Evolutionary conservation across 805 yeast genomes (phyloP).

Genomic region (Cyberlindnera xylosilytica): DNA sequence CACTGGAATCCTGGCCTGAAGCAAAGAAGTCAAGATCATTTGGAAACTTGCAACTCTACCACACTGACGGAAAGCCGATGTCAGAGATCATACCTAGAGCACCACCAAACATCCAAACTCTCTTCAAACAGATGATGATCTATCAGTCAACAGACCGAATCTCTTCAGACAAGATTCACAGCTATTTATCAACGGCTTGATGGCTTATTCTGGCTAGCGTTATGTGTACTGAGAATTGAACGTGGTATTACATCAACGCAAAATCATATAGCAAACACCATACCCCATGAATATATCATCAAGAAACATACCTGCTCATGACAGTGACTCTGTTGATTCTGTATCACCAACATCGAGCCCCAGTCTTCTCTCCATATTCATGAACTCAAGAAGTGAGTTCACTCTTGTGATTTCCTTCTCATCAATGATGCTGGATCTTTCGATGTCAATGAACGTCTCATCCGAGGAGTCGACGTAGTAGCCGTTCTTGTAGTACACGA

Average conservation of each 20-base stretch:
- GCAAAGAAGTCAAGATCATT: conserved; percentile 37
- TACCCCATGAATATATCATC: no score
- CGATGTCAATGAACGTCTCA: conserved; percentile 23
- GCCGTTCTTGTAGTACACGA: conserved; percentile 27
- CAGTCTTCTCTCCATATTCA: conserved; percentile 26
- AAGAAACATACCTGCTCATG: no score
- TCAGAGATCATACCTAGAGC: conserved; percentile 36
- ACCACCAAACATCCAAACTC: conserved; percentile 17
- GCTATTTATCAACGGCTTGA: background rate
- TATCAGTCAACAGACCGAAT: conserved; percentile 36
- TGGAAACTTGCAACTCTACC: conserved; percentile 25
- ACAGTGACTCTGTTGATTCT: background rate
- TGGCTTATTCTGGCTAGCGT: no score
- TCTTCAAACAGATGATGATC: conserved; percentile 43
- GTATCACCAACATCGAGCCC: no score
- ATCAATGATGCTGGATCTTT: conserved; percentile 19
- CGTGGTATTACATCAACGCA: no score
- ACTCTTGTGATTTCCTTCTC: conserved; percentile 23
- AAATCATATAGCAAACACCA: no score
- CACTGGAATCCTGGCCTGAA: conserved; percentile 40
- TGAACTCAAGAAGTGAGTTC: conserved; percentile 21
- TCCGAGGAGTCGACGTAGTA: conserved; percentile 24
- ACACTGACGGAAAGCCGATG: conserved; percentile 19
- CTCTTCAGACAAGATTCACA: conserved; percentile 22
- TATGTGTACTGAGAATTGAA: no score